phyloP scores from a whole-genome alignment of 768 basidiomycete species.

The Dentipellis sp. region DNA sequence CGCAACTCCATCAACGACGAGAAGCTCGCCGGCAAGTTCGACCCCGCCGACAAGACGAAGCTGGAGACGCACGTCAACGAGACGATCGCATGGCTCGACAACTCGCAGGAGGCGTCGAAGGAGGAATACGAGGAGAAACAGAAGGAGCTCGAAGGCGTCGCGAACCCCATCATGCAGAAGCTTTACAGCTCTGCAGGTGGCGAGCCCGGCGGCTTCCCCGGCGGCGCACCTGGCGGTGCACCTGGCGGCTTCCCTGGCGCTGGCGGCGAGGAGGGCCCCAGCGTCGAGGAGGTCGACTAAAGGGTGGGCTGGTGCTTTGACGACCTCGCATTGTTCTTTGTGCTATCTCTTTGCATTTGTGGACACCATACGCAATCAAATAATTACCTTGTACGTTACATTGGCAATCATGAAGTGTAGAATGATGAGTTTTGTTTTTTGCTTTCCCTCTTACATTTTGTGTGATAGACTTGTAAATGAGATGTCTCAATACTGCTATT shows the following conservation, averaged over 20 bases:
- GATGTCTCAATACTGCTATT: no score
- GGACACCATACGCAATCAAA: constrained; percentile 8
- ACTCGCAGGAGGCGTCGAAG: constrained; percentile 82
- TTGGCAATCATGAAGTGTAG: neutral
- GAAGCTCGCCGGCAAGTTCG: constrained; percentile 82
- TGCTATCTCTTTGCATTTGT: constrained; percentile 12
- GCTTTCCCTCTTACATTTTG: no score
- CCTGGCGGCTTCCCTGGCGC: constrained; percentile 46
- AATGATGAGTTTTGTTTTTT: no score
- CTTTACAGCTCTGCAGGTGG: constrained; percentile 47
- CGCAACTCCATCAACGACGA: constrained; percentile 83
- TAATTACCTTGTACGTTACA: neutral
- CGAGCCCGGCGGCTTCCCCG: constrained; percentile 30
- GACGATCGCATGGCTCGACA: constrained; percentile 78
- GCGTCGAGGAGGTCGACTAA: constrained; percentile 88
- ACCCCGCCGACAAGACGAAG: constrained; percentile 76
- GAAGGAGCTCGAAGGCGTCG: constrained; percentile 83
- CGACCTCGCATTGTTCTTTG: neutral
- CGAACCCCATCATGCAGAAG: constrained; percentile 66
- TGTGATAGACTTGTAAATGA: no score
- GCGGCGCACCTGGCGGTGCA: constrained; percentile 47
- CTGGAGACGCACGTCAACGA: constrained; percentile 78
- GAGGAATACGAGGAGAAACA: constrained; percentile 91
- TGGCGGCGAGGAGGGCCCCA: constrained; percentile 69
- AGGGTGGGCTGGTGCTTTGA: constrained; percentile 3